phyloP scores from a whole-genome alignment of 495 filamentous ascomycete genomes.

The Aspergillus leporis region DNA sequence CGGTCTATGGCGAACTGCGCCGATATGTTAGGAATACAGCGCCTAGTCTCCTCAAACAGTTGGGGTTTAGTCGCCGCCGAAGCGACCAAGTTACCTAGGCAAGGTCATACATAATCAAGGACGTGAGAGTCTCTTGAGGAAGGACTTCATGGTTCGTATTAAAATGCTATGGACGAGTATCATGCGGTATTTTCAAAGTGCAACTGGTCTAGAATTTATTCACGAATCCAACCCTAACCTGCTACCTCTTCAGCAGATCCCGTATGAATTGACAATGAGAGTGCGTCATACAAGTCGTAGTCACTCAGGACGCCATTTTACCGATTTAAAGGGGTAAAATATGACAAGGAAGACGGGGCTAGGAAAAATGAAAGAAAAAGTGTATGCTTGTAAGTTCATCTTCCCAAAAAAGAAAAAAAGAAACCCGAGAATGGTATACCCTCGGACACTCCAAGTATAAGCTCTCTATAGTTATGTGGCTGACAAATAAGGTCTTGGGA shows the following conservation, averaged over 20 bases:
- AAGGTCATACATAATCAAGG: not conserved
- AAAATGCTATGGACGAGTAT: slow-evolving; percentile 17
- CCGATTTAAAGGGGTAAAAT: slow-evolving; percentile 6
- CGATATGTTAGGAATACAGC: no score
- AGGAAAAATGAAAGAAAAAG: slow-evolving; percentile 16
- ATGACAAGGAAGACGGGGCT: slow-evolving; percentile 10
- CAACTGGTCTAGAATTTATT: slow-evolving; percentile 21
- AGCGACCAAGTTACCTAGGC: not conserved
- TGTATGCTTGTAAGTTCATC: not conserved
- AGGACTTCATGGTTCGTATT: slow-evolving; percentile 11
- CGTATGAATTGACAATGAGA: slow-evolving; percentile 20
- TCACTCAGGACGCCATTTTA: slow-evolving; percentile 28
- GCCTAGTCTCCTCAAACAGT: no score
- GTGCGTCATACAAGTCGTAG: slow-evolving; percentile 26
- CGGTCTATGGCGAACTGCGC: no score
- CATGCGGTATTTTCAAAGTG: slow-evolving; percentile 16
- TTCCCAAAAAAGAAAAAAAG: slow-evolving; percentile 7
- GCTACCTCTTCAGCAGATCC: slow-evolving; percentile 3
- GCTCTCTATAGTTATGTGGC: slow-evolving; percentile 11
- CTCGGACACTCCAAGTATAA: slow-evolving; percentile 15
- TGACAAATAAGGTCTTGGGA: slow-evolving; percentile 10
- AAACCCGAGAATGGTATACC: slow-evolving; percentile 11
- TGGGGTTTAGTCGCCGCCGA: no score
- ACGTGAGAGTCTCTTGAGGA: not conserved
- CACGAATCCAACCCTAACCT: slow-evolving; percentile 10